Evolutionary conservation across 1,284 basidiomycete genomes (phyloP).

Genomic region (Cystobasidiaceae sp.): DNA sequence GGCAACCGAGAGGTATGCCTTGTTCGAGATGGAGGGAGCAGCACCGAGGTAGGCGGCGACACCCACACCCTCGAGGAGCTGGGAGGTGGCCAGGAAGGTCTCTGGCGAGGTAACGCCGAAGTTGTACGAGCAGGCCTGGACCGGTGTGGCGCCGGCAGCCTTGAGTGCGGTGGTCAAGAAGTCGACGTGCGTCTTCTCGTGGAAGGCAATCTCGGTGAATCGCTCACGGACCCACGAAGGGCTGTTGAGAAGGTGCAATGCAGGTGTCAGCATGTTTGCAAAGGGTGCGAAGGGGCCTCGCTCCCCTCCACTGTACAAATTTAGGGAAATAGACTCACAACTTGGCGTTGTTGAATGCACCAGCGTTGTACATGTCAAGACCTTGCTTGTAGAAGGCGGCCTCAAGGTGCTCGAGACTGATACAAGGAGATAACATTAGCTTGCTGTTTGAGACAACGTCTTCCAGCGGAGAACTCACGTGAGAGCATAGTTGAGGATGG

Average conservation of each 20-base stretch:
- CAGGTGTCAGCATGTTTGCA: conserved; percentile 46
- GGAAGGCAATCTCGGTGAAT: conserved; percentile 54
- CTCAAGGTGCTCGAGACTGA: conserved; percentile 61
- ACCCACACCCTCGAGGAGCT: conserved; percentile 56
- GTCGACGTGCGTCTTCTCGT: conserved; percentile 57
- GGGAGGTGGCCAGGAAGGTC: conserved; percentile 55
- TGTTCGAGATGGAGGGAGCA: conserved; percentile 29
- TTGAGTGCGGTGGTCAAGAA: conserved; percentile 52
- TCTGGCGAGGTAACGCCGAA: conserved; percentile 56
- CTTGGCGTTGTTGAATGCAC: conserved; percentile 56
- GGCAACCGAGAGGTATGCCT: conserved; percentile 48
- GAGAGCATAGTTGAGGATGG: conserved; percentile 23
- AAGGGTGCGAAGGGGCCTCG: conserved; percentile 16
- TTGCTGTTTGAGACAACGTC: not conserved
- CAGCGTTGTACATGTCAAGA: conserved; percentile 51
- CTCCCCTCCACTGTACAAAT: conserved; percentile 4
- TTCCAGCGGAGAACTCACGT: not conserved
- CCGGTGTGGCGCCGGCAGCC: conserved; percentile 51
- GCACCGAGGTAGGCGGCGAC: conserved; percentile 33
- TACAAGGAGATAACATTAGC: conserved; percentile 29
- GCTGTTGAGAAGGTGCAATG: conserved; percentile 52
- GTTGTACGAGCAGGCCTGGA: conserved; percentile 57
- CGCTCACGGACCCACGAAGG: conserved; percentile 45
- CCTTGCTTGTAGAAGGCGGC: conserved; percentile 56
- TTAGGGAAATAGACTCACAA: conserved; percentile 36